phyloP scores from a whole-genome alignment of 768 basidiomycete genomes.

The Lactifluus rugatus region DNA sequence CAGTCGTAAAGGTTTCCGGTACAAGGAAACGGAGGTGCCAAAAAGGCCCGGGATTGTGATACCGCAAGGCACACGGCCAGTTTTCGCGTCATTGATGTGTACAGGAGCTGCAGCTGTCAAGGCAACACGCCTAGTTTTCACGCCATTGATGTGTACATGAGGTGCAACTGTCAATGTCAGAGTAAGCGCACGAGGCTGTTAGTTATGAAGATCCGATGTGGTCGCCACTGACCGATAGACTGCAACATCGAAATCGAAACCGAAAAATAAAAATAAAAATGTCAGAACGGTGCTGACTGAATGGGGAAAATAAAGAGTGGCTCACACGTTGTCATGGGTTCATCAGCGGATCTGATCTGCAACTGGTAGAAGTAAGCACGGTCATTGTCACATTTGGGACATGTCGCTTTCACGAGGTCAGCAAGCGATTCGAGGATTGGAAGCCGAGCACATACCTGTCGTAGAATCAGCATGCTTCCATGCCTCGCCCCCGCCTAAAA shows the following conservation, averaged over 20 bases:
- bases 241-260: slow-evolving; percentile 21
- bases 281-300: background rate
- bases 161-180: slow-evolving; percentile 38
- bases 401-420: slow-evolving; percentile 29
- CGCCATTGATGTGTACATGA: slow-evolving; percentile 60
- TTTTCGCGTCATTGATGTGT: slow-evolving; percentile 66
- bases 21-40: background rate
- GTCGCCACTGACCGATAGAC: slow-evolving; percentile 41
- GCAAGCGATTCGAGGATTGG: background rate
- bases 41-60: background rate
- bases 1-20: background rate
- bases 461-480: slow-evolving; percentile 93
- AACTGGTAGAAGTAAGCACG: slow-evolving; percentile 92
- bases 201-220: background rate
- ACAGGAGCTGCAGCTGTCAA: slow-evolving; percentile 29
- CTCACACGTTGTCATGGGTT: slow-evolving; percentile 68
- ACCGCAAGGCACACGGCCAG: slow-evolving; percentile 1
- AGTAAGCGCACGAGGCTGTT: background rate
- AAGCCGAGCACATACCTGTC: slow-evolving; percentile 37
- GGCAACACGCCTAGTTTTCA: slow-evolving; percentile 34
- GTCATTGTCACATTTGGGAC: slow-evolving; percentile 73
- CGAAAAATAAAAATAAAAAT: background rate
- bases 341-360: slow-evolving; percentile 90
- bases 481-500: slow-evolving; percentile 85
- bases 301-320: slow-evolving; percentile 2